A percentile compares a stretch with the other conserved stretches of the same genome.
Evolutionary conservation across 148 eudicot genomes (phyloP).

Genomic region (Pharnaceum exiguum): DNA sequence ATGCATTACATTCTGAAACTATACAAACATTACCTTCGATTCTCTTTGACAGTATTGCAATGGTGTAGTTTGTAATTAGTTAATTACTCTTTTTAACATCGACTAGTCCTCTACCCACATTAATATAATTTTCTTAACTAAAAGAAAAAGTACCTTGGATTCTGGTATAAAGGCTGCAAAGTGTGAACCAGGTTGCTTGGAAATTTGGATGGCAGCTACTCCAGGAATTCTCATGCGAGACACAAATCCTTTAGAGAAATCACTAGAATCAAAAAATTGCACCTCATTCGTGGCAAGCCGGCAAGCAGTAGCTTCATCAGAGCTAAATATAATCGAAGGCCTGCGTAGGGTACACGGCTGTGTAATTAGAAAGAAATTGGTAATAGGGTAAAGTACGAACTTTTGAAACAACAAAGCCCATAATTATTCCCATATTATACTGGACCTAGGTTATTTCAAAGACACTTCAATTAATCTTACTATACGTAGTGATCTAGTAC

Average conservation of each 20-base stretch:
- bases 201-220: slow-evolving; percentile 75
- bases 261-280: slow-evolving; percentile 65
- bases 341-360: slow-evolving; percentile 29
- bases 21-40: no score
- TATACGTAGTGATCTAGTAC: no score
- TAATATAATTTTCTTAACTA: not conserved
- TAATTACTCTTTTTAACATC: no score
- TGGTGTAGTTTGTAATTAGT: no score
- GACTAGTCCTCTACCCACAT: no score
- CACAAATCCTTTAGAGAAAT: slow-evolving; percentile 74
- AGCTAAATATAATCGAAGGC: slow-evolving; percentile 72
- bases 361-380: not conserved
- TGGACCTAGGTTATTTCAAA: no score
- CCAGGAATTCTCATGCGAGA: slow-evolving; percentile 75
- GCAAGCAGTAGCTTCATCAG: slow-evolving; percentile 77
- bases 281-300: slow-evolving; percentile 85
- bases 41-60: no score
- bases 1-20: no score
- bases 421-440: no score
- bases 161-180: slow-evolving; percentile 92
- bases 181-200: slow-evolving; percentile 69
- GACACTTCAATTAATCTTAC: no score
- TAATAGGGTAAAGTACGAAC: not conserved
- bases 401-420: not conserved
- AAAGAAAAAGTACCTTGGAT: slow-evolving; percentile 57